Evolutionary conservation across 179 eudicot species (phyloP).

Genomic region (Amaranthus tricolor): DNA sequence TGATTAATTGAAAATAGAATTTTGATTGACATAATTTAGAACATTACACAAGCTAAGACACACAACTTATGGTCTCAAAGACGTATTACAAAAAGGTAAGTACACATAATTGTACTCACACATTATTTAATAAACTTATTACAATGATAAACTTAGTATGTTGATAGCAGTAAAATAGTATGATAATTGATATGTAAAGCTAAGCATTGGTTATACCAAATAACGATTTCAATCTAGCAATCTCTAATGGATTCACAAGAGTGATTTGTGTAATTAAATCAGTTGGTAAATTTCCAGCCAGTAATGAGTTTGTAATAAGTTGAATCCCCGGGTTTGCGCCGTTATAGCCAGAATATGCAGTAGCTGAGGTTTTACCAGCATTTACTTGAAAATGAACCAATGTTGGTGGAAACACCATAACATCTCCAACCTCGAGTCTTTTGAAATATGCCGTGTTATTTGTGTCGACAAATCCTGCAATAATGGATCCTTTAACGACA

Average conservation of each 20-base stretch:
- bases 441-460: background rate
- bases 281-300: background rate
- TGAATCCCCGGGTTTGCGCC: background rate
- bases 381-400: background rate
- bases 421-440: background rate
- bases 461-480: background rate
- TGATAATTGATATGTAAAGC: background rate
- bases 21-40: too few species aligned
- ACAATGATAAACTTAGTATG: background rate
- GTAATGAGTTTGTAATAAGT: background rate
- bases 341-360: background rate
- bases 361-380: background rate
- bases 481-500: background rate
- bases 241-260: background rate
- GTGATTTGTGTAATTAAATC: background rate
- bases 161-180: too few species aligned
- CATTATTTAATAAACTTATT: background rate
- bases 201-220: background rate
- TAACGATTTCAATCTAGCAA: background rate
- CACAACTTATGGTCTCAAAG: background rate
- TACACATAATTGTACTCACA: background rate
- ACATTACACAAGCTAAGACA: too few species aligned
- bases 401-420: background rate
- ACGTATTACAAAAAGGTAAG: background rate
- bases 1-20: too few species aligned